Percentiles rank a stretch among this genome's conserved stretches.
phyloP scores from a whole-genome alignment of 202 grass and related monocot species.

The Cymbopogon flexuosus region DNA sequence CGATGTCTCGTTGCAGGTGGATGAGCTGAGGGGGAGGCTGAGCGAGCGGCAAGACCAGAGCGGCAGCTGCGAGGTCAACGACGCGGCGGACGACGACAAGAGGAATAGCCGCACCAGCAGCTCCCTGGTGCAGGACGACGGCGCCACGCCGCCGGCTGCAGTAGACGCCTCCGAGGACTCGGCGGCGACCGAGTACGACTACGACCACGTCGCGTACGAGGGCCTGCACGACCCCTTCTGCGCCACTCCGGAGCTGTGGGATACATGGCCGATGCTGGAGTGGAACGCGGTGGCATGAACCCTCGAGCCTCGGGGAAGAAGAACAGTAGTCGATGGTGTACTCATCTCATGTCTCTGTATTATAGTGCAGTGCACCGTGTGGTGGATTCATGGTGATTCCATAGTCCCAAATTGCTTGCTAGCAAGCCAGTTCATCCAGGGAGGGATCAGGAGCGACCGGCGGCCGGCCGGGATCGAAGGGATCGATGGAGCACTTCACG shows the following conservation, averaged over 20 bases:
- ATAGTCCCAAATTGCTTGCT: too few species aligned
- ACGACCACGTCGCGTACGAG: slow-evolving; percentile 8
- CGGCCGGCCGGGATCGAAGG: too few species aligned
- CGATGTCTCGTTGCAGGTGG: slow-evolving; percentile 36
- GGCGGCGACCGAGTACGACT: background rate
- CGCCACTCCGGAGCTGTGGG: slow-evolving; percentile 42
- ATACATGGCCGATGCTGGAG: slow-evolving; percentile 40
- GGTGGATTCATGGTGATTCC: background rate
- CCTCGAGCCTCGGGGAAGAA: background rate
- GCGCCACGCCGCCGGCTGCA: background rate
- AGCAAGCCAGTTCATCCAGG: too few species aligned
- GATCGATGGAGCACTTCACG: background rate
- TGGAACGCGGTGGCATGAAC: slow-evolving; percentile 45
- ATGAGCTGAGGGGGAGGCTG: slow-evolving; percentile 48
- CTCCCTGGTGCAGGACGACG: slow-evolving; percentile 11
- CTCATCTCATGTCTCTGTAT: background rate
- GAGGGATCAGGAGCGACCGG: too few species aligned
- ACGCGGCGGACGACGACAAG: background rate
- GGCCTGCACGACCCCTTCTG: slow-evolving; percentile 41
- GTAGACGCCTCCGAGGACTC: slow-evolving; percentile 17
- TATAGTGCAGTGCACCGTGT: background rate
- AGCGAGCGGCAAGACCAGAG: slow-evolving; percentile 31
- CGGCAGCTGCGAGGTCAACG: slow-evolving; percentile 10
- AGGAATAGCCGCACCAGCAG: slow-evolving; percentile 1
- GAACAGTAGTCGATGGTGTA: too few species aligned